phyloP scores from a whole-genome alignment of 2,329 filamentous ascomycete genomes.

The Lasiodiplodia sp. region DNA sequence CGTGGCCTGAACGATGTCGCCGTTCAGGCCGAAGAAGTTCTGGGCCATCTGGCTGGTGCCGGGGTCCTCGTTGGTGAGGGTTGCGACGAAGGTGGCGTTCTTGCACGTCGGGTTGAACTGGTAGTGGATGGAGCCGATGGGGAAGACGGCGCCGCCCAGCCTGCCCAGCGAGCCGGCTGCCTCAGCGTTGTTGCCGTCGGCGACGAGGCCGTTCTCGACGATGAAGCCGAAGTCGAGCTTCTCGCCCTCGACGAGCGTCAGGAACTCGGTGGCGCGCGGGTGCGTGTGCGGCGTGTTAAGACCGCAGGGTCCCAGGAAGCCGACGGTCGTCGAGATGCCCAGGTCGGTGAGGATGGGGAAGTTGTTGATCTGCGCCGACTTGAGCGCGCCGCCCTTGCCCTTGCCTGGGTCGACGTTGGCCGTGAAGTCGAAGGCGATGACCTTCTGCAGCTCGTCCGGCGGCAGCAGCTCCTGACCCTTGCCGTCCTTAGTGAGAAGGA shows the following conservation, averaged over 20 bases:
- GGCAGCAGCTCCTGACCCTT: slow-evolving; percentile 41
- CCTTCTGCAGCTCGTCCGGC: slow-evolving; percentile 40
- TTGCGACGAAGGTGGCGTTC: slow-evolving; percentile 53
- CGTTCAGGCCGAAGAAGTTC: slow-evolving; percentile 52
- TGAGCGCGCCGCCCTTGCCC: slow-evolving; percentile 24
- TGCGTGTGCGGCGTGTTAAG: slow-evolving; percentile 59
- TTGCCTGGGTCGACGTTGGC: slow-evolving; percentile 1
- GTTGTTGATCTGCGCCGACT: slow-evolving; percentile 44
- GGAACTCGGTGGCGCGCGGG: slow-evolving; percentile 57
- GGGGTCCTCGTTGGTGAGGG: slow-evolving; percentile 54
- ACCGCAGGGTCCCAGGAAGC: slow-evolving; percentile 53
- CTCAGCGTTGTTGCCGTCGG: slow-evolving; percentile 42
- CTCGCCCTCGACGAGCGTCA: slow-evolving; percentile 53
- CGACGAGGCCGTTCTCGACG: slow-evolving; percentile 54
- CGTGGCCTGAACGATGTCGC: slow-evolving; percentile 46
- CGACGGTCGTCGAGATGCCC: slow-evolving; percentile 49
- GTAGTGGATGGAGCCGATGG: slow-evolving; percentile 56
- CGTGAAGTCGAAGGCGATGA: slow-evolving; percentile 70
- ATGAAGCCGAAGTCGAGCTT: slow-evolving; percentile 54
- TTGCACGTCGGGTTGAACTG: slow-evolving; percentile 58
- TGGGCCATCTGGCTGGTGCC: slow-evolving; percentile 53
- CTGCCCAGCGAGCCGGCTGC: slow-evolving; percentile 49
- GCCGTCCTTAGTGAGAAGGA: slow-evolving; percentile 39
- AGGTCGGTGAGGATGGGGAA: slow-evolving; percentile 51
- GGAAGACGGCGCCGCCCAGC: slow-evolving; percentile 57